Evolutionary conservation across 2,329 filamentous ascomycete genomes (phyloP), one percentile per base, ranked within the genome.

Genomic region (Colletotrichum godetiae): DNA sequence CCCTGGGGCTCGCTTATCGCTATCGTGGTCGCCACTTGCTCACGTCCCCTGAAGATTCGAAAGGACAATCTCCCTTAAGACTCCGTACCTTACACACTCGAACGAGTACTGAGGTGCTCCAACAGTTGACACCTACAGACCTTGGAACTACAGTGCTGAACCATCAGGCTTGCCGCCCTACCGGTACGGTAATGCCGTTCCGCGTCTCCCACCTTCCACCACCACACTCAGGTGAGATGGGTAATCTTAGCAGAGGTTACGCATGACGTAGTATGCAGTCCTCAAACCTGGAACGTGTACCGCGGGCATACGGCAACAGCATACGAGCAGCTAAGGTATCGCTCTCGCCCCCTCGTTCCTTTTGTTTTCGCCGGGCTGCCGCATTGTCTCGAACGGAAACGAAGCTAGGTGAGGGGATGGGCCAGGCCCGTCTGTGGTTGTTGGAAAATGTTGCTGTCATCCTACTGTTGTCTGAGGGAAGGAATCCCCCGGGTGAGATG

Each of bases 251-350:
- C 19, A 27, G 42, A 64, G 35, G 58, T 35, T 46, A 49, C 70
- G 46, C 27, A 73, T 73, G 71, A 73, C 71, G 71, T 73, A 71
- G 61, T 61, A 10, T 66, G 61, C 55, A 62, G 71, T 62, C 35
- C 24, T 66, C 61, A 61, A 70, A 57, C 67, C 67, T 73, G 71
- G 67, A 71, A 66, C 56, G 61, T 31, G 60, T 46, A 5, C 56
- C 49, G 31, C 27, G 42, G 42, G 42, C 42, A 49, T 53, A 24
- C 31, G 31, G 29, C 46, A 33, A 29, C 53, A 19, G 24, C 10
- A 35, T 49, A 11, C 19, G 42, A n/a, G 42, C 19, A n/a, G 42
- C 19, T 22, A 4, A 49, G 19, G 42, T 49, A 49, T 49, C 42
- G 42, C 42, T 42, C 37, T 49, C 19, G 42, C 42, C 42, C 42